Conservation (phyloP, 192 early-diverging fungal genomes). For the Piromyces finnis region DNA sequence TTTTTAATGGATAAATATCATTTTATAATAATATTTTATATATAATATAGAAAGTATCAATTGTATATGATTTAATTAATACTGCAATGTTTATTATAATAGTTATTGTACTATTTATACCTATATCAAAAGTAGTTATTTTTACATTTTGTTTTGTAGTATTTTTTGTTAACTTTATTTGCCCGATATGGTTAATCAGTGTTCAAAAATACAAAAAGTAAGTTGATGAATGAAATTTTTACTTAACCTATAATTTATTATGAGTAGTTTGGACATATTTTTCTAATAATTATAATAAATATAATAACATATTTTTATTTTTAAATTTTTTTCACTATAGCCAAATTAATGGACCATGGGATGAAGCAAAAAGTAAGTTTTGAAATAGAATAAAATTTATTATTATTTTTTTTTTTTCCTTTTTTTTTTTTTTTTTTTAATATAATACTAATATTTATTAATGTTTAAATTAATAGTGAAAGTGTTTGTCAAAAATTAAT, state of each 20-base stretch:
- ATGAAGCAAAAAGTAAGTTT: constrained; percentile 42
- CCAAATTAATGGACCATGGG: constrained; percentile 95
- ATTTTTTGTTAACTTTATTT: constrained; percentile 65
- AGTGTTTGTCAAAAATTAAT: too few species aligned
- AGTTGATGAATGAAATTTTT: too few species aligned
- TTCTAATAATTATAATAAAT: background rate
- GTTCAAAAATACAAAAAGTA: constrained; percentile 94
- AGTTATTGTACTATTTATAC: constrained; percentile 42
- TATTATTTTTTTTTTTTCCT: too few species aligned
- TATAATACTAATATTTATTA: too few species aligned
- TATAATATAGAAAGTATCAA: constrained; percentile 5
- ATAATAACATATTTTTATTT: too few species aligned
- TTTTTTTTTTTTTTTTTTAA: too few species aligned
- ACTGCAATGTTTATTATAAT: constrained; percentile 5
- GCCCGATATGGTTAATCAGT: constrained; percentile 80
- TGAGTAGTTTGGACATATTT: background rate
- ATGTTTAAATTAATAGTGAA: too few species aligned
- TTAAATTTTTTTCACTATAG: too few species aligned
- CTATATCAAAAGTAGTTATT: constrained; percentile 48
- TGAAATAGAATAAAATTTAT: too few species aligned
- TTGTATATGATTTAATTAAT: constrained; percentile 18
- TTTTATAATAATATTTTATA: too few species aligned
- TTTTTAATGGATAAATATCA: too few species aligned
- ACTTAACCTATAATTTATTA: too few species aligned
- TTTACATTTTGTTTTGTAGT: constrained; percentile 47